These are phyloP conservation scores for Metschnikowia similis DNA, from an alignment of 805 yeast species.

Conservation along the genomic window DNA sequence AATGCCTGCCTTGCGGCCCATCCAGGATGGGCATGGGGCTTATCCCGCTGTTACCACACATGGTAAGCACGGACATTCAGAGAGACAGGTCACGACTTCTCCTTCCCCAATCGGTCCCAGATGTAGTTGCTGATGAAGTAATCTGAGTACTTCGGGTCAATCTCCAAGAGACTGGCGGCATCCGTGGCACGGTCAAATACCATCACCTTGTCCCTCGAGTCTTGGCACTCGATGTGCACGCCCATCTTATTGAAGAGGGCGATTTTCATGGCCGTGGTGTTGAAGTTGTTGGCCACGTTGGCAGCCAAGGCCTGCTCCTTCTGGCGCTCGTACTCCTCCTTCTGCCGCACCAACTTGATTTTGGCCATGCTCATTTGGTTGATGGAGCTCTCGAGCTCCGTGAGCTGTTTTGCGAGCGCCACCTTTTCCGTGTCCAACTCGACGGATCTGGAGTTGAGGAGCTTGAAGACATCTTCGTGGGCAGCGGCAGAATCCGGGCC, in stretches of 20 bases:
- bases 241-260: conserved; percentile 61
- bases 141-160: conserved; percentile 55
- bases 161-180: conserved; percentile 46
- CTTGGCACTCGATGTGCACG: conserved; percentile 38
- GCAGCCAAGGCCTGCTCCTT: conserved; percentile 27
- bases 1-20: no score
- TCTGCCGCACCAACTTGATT: conserved; percentile 34
- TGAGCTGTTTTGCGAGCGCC: conserved; percentile 48
- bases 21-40: no score
- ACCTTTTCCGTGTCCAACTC: conserved; percentile 46
- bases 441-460: conserved; percentile 24
- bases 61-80: no score
- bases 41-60: no score
- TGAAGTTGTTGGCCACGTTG: conserved; percentile 32
- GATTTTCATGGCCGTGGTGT: conserved; percentile 48
- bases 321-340: conserved; percentile 33
- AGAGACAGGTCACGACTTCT: background rate
- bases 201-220: conserved; percentile 36
- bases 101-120: conserved; percentile 56
- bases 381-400: conserved; percentile 44
- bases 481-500: conserved; percentile 20
- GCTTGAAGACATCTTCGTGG: conserved; percentile 22
- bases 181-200: conserved; percentile 47
- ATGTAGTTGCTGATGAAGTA: conserved; percentile 70
- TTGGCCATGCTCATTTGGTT: conserved; percentile 28